Conservation (phyloP, 768 basidiomycete species). For the Lentinula detonsa region DNA sequence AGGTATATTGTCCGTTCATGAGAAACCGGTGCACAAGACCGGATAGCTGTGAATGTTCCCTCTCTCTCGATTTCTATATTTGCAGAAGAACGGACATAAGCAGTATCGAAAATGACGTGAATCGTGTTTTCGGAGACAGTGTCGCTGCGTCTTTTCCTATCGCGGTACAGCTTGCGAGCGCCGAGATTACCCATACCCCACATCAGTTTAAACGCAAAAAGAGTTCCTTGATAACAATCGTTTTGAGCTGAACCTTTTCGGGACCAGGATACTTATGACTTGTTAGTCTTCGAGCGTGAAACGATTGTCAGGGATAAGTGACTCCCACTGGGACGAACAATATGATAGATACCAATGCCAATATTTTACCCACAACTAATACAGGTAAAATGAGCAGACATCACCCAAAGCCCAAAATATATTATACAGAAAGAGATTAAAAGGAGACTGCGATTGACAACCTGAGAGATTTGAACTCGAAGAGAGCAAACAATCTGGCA, state of each 20-base stretch:
- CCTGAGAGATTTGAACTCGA: background rate
- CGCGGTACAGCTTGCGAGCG: no score
- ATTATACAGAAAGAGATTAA: background rate
- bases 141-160: no score
- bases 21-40: background rate
- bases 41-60: no score
- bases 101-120: background rate
- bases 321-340: no score
- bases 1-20: background rate
- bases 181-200: no score
- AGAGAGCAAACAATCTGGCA: background rate
- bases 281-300: no score
- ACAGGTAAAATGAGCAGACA: background rate
- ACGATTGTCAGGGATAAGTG: no score
- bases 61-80: no score
- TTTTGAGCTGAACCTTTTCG: no score
- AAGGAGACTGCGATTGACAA: background rate
- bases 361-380: background rate
- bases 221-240: no score
- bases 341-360: background rate
- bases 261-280: no score
- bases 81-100: background rate
- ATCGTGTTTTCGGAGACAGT: background rate
- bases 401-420: background rate
- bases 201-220: no score